Conservation (phyloP, 495 filamentous ascomycete genomes). For the Lasiosphaeria hispida region DNA sequence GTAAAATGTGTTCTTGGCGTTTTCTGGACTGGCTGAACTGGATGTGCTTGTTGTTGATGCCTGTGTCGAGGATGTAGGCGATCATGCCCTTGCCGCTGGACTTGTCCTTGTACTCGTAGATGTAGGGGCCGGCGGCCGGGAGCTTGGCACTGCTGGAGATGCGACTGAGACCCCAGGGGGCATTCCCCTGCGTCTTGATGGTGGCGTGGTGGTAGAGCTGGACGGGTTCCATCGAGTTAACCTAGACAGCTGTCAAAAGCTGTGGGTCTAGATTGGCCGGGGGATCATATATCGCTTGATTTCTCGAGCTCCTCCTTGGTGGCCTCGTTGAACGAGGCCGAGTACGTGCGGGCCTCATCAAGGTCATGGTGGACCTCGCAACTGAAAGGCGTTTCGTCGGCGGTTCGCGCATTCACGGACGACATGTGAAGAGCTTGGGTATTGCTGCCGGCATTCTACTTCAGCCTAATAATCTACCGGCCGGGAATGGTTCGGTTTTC, state of each 20-base stretch:
- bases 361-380: too few relatives aligned
- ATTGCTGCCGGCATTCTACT: too few relatives aligned
- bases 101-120: conserved; percentile 57
- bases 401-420: too few relatives aligned
- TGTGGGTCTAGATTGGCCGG: not conserved
- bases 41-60: conserved; percentile 51
- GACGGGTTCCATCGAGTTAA: conserved; percentile 42
- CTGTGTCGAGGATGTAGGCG: conserved; percentile 60
- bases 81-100: conserved; percentile 55
- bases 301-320: not conserved
- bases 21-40: conserved; percentile 27
- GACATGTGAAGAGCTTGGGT: too few relatives aligned
- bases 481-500: too few relatives aligned
- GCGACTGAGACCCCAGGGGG: conserved; percentile 58
- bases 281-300: not conserved
- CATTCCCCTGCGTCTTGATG: conserved; percentile 44
- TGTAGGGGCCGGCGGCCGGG: conserved; percentile 49
- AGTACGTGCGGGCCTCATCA: too few relatives aligned
- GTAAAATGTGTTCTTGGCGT: too few relatives aligned
- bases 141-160: conserved; percentile 52
- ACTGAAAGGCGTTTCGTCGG: too few relatives aligned
- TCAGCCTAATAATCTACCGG: too few relatives aligned
- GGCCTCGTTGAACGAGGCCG: not conserved
- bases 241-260: not conserved
- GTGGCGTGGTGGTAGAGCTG: conserved; percentile 42